Conservation (phyloP, 345 rosid species). For the Eucalyptus rudis region DNA sequence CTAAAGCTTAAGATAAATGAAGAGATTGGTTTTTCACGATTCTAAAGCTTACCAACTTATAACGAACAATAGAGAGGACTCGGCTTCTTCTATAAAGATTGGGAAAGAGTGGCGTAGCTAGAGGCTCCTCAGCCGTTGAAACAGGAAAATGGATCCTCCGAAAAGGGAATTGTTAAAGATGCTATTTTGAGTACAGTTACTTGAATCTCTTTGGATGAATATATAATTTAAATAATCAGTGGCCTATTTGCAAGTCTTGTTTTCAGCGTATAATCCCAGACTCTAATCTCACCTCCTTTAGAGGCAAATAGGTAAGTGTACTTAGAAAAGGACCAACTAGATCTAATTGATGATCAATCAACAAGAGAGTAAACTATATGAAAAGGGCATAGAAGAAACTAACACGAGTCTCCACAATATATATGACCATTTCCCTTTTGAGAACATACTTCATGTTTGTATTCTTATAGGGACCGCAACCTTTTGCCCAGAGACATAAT, state of each 20-base stretch:
- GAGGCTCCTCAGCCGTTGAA: background rate
- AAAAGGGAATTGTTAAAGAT: background rate
- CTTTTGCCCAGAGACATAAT: too few relatives aligned
- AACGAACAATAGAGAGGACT: background rate
- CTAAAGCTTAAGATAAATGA: background rate
- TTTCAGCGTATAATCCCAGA: background rate
- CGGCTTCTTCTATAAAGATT: background rate
- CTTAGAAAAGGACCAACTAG: background rate
- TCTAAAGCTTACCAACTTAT: background rate
- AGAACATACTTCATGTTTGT: background rate
- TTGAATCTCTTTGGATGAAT: background rate
- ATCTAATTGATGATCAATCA: background rate
- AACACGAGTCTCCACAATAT: background rate
- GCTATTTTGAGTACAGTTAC: background rate
- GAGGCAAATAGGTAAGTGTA: background rate
- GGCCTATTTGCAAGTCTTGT: background rate
- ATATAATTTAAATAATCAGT: background rate
- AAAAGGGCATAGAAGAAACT: background rate
- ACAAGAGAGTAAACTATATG: background rate
- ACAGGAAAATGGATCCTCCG: background rate
- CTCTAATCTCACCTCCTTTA: background rate
- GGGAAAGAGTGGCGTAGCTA: accelerated
- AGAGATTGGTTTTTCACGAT: background rate
- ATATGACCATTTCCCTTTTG: background rate
- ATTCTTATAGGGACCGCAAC: too few relatives aligned